These are phyloP conservation scores for Claviceps purpurea DNA, from an alignment of 2,329 filamentous ascomycete genomes.

Conservation along the genomic window DNA sequence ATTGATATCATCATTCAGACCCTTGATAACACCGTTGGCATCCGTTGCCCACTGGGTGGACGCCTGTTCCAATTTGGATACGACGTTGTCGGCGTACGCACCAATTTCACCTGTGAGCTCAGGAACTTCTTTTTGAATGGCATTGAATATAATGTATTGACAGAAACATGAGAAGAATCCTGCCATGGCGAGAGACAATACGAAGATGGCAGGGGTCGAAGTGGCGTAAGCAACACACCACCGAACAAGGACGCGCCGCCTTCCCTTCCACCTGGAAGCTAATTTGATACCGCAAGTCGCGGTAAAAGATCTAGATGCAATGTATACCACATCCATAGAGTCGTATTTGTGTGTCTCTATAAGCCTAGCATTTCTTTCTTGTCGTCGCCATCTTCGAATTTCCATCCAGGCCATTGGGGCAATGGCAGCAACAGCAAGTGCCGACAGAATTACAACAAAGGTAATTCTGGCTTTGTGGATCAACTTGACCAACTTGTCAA, in stretches of 20 bases:
- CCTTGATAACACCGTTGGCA: slow-evolving; percentile 58
- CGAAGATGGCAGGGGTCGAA: slow-evolving; percentile 69
- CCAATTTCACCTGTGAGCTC: slow-evolving; percentile 61
- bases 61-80: slow-evolving; percentile 56
- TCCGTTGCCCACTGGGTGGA: slow-evolving; percentile 64
- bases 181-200: slow-evolving; percentile 69
- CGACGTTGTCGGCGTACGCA: slow-evolving; percentile 66
- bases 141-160: slow-evolving; percentile 64
- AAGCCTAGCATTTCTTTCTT: slow-evolving; percentile 55
- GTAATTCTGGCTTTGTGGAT: slow-evolving; percentile 57
- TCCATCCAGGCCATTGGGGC: slow-evolving; percentile 71
- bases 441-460: slow-evolving; percentile 61
- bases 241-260: slow-evolving; percentile 58
- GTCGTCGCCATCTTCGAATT: slow-evolving; percentile 60
- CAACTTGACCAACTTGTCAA: slow-evolving; percentile 54
- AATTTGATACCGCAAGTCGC: slow-evolving; percentile 58
- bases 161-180: slow-evolving; percentile 73
- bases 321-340: slow-evolving; percentile 77
- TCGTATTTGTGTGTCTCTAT: slow-evolving; percentile 57
- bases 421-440: slow-evolving; percentile 60
- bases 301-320: slow-evolving; percentile 69
- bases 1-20: slow-evolving; percentile 69
- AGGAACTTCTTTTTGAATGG: slow-evolving; percentile 64
- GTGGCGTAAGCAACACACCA: slow-evolving; percentile 87
- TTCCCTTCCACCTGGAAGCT: slow-evolving; percentile 48